Evolutionary conservation across 768 basidiomycete species (phyloP), one percentile per base, ranked within the genome.

Genomic region (Lactarius pseudohatsudake): DNA sequence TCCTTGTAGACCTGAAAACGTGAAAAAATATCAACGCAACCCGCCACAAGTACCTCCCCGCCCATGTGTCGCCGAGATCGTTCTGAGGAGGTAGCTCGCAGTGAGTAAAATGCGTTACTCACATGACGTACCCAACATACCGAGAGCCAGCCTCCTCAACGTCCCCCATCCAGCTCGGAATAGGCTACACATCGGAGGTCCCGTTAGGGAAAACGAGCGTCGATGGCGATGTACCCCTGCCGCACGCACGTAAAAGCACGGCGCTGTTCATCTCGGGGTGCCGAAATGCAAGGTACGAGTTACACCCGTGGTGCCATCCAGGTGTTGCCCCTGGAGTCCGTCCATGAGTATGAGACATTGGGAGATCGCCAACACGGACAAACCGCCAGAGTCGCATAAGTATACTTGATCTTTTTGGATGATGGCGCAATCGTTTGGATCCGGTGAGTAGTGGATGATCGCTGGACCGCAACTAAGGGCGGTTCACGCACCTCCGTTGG

Each of bases 231-330:
- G 72, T 96, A 91, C 0, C 93, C 92, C 76, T 96, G 92, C 61
- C 94, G 79, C 2, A 99, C 96, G 20, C 94, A 84, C 0, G 96
- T 98, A 73, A 94, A 96, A 0, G 94, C 88, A 0, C 91, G 85
- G 69, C 87, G 92, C 76, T 97, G 91, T 72, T 93, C 90, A 0
- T 82, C 80, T 8, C 0, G 96, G 94, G 1, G 81, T 87, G 36
- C 94, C 94, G 74, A 98, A 99, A 74, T 98, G 95, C 88, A 93
- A 64, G 67, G 94, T 96, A 53, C 95, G 81, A 1, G 96, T 96
- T 18, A 91, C 91, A 73, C 98, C 96, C 1, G 97, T 99, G 0
- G 97, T 98, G 10, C 96, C 96, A 71, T 98, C 96, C 38, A 85
- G 75, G 77, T 88, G 96, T 77, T 97, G 95, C 2, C 84, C 84